Conservation (phyloP, 2,329 filamentous ascomycete species). For the Fusarium buharicum region DNA sequence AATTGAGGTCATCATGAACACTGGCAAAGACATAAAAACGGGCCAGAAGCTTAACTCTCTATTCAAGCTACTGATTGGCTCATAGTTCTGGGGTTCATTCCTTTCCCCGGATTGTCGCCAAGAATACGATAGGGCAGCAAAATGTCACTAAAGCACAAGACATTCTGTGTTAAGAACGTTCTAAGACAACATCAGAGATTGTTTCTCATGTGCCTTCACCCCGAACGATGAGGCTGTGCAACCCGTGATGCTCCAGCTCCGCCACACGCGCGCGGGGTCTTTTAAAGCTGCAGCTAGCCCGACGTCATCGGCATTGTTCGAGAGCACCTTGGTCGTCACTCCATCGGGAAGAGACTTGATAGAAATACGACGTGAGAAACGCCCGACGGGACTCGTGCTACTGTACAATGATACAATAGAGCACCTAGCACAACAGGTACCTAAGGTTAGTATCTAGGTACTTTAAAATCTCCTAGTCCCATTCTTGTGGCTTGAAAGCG, state of each 20-base stretch:
- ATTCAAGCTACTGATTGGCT: slow-evolving; percentile 3
- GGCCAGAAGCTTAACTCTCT: slow-evolving; percentile 13
- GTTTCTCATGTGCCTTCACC: neutral
- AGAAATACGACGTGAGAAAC: slow-evolving; percentile 12
- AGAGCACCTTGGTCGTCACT: neutral
- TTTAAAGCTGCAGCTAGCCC: neutral
- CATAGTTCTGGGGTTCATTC: neutral
- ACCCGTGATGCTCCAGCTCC: slow-evolving; percentile 7
- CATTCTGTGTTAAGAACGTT: too few relatives aligned
- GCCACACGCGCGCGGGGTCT: slow-evolving; percentile 34
- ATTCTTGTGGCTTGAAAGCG: neutral
- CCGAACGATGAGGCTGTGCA: slow-evolving; percentile 28
- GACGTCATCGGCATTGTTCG: slow-evolving; percentile 22
- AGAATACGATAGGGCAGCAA: too few relatives aligned
- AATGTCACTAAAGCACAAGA: too few relatives aligned
- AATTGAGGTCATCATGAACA: neutral
- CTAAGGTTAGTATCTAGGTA: too few relatives aligned
- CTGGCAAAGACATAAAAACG: neutral
- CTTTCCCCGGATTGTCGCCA: slow-evolving; percentile 12
- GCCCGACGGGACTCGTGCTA: neutral
- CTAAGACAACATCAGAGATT: neutral
- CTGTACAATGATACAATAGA: neutral
- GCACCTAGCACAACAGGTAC: too few relatives aligned
- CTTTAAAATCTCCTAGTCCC: too few relatives aligned
- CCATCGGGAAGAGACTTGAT: slow-evolving; percentile 1